Conservation (phyloP, 768 basidiomycete genomes). For the Sporobolomyces roseus region DNA sequence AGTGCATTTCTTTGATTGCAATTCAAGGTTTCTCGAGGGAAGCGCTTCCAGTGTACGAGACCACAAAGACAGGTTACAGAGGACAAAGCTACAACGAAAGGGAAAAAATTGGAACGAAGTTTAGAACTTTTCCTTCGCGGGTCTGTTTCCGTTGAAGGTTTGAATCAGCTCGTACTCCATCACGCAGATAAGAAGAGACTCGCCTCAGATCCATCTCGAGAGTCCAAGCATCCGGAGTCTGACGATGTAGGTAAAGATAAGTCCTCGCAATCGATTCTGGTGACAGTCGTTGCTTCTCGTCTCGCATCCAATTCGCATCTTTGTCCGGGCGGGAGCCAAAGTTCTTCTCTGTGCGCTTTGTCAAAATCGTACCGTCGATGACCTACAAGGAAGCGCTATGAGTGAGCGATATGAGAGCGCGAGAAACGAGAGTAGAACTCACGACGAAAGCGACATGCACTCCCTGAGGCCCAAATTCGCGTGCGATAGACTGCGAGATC, state of each 20-base stretch:
- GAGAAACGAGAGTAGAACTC: slow-evolving; percentile 31
- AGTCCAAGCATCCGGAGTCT: slow-evolving; percentile 24
- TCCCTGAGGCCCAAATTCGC: slow-evolving; percentile 48
- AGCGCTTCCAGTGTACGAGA: no score
- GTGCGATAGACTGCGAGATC: slow-evolving; percentile 44
- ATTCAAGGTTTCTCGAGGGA: no score
- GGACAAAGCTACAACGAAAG: no score
- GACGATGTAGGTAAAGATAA: slow-evolving; percentile 31
- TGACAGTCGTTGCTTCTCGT: slow-evolving; percentile 23
- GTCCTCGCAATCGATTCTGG: slow-evolving; percentile 28
- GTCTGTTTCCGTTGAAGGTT: neutral
- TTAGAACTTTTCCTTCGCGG: slow-evolving; percentile 12
- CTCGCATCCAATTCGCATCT: slow-evolving; percentile 25
- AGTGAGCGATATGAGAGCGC: neutral
- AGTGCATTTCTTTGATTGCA: no score
- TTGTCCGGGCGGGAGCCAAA: slow-evolving; percentile 14
- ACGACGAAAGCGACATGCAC: slow-evolving; percentile 48
- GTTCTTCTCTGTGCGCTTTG: slow-evolving; percentile 9
- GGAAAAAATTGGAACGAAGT: no score
- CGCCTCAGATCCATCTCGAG: slow-evolving; percentile 38
- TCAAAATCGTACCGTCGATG: slow-evolving; percentile 38
- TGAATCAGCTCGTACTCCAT: neutral
- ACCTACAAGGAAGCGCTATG: slow-evolving; percentile 1
- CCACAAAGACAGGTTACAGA: no score
- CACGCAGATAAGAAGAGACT: neutral